Evolutionary conservation across 1,284 basidiomycete genomes (phyloP), one percentile per base, ranked within the genome.

Genomic region (Cystobasidium sp.): DNA sequence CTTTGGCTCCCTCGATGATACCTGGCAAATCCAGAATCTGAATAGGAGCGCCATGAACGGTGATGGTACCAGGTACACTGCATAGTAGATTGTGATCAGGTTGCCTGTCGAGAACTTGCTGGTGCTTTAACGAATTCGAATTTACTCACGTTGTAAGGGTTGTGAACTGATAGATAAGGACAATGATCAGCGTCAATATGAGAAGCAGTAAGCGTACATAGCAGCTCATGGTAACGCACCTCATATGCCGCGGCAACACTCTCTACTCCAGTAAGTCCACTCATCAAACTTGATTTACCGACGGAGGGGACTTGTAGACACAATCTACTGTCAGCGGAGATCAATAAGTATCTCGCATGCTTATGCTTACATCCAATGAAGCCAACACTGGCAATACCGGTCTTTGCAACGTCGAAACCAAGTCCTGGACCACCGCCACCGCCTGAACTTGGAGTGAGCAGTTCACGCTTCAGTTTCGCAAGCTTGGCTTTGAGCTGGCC

Each of bases 1-100:
- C 97, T 82, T 96, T 96, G 44, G 97, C 97, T 79, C 97, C 97
- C 83, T 99, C 97, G 78, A 99, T 99, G 78, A 99, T 99, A 87
- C 96, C 96, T 76, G 93, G 78, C 61, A 80, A 65, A 70, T 80
- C 79, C 46, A 80, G 77, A 49, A 87, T 85, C 80, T 88, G 86
- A 59, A 97, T 93, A 47, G 92, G 92, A 49, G 94, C 93, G n/a
- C 94, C 93, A 77, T 94, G 92, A 0, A 97, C 92, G 82, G 92
- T 93, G 77, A 99, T 83, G 1, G 96, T 98, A 59, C 97, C 97
- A 7, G 97, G 97, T 1, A 99, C 80, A 61, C 95, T 43, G 39
- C 49, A 52, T 18, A 49, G 51, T 24, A 18, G 14, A 37, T 16
- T 75, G 24, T 49, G 63, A 46, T 67, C 12, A 18, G 24, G 22